Conservation (phyloP, 257 asterid species). For the Ocimum tenuiflorum region DNA sequence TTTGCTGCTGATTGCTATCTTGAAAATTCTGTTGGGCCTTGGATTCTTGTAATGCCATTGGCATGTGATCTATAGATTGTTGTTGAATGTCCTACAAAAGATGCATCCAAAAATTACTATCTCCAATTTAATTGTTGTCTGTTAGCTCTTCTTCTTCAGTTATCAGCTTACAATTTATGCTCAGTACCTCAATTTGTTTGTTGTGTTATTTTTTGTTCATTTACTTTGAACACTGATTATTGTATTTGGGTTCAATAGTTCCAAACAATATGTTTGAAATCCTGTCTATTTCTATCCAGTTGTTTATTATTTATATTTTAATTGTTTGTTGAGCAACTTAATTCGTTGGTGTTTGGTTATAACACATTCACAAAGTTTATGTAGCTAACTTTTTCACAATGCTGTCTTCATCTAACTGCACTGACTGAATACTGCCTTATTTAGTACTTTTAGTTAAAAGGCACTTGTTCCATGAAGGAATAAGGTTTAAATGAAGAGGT, state of each 20-base stretch:
- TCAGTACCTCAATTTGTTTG: not conserved
- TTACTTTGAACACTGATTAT: not conserved
- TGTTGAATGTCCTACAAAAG: not conserved
- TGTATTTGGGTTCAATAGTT: not conserved
- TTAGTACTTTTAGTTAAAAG: not conserved
- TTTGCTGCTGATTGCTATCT: constrained; percentile 13
- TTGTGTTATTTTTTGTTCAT: not conserved
- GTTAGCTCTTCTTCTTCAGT: not conserved
- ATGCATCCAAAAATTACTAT: not conserved
- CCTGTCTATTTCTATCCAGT: not conserved
- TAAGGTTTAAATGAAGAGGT: not conserved
- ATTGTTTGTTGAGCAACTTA: not conserved
- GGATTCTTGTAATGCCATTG: not conserved
- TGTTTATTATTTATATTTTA: not conserved
- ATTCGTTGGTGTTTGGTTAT: not conserved
- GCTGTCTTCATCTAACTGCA: not conserved
- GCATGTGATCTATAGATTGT: not conserved
- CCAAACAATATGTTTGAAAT: not conserved
- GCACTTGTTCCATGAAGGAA: not conserved
- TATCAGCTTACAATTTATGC: not conserved
- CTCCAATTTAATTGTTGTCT: too few relatives aligned
- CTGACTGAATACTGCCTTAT: not conserved
- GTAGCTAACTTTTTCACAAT: too few relatives aligned
- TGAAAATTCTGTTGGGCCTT: not conserved
- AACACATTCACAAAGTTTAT: not conserved